These are phyloP conservation scores for Komagataella kurtzmanii DNA, from an alignment of 805 yeast genomes.

Conservation along the genomic window DNA sequence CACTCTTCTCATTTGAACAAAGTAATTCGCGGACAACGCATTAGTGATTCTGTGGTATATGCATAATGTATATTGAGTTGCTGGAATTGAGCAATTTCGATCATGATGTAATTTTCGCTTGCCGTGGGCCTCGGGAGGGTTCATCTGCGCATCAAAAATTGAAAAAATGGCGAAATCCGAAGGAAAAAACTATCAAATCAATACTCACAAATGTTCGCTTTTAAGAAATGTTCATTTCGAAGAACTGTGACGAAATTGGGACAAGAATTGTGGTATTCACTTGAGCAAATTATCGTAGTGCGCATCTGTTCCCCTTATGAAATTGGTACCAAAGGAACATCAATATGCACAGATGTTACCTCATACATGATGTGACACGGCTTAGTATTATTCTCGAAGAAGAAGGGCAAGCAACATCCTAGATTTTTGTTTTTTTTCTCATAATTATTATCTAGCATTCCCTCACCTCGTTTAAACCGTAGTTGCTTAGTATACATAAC, in stretches of 20 bases:
- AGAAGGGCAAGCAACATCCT: background rate
- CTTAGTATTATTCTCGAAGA: background rate
- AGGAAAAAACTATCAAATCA: no score
- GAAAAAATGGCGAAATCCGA: background rate
- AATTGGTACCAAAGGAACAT: background rate
- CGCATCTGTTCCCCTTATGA: background rate
- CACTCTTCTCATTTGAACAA: no score
- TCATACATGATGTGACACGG: background rate
- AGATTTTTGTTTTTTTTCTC: background rate
- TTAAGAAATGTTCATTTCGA: no score
- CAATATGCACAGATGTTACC: background rate
- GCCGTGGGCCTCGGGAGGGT: background rate
- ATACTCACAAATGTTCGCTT: no score
- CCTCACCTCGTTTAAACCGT: background rate
- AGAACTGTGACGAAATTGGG: no score
- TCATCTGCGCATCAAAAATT: no score
- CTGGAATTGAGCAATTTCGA: background rate
- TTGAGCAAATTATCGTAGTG: no score
- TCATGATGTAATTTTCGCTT: background rate
- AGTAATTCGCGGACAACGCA: no score
- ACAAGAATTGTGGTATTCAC: no score
- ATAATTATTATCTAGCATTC: background rate
- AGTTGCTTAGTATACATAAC: background rate
- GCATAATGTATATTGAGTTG: background rate
- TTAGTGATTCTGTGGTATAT: no score